phyloP scores from a whole-genome alignment of 805 yeast species.

The Zygoascus bituminiphila region DNA sequence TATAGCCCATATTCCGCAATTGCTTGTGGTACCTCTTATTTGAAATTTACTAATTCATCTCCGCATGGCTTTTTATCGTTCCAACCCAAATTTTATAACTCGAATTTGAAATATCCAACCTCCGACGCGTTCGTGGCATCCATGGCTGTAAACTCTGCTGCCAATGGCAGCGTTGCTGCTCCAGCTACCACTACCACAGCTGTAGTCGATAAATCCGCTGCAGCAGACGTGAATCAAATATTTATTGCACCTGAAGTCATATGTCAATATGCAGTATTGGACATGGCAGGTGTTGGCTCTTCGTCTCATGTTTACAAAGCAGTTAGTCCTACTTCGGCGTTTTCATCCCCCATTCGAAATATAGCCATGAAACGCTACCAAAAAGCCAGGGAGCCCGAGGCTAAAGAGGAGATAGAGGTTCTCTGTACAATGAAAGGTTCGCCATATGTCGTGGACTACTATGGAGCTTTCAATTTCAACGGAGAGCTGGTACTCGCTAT shows the following conservation, averaged over 20 bases:
- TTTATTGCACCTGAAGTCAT: background rate
- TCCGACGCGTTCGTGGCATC: background rate
- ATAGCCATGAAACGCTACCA: background rate
- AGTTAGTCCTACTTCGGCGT: background rate
- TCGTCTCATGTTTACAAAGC: background rate
- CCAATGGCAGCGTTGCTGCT: background rate
- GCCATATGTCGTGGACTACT: background rate
- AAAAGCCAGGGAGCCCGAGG: background rate
- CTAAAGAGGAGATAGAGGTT: background rate
- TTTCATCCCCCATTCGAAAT: background rate
- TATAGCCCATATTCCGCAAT: background rate
- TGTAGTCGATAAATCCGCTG: background rate
- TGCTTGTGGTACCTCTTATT: background rate
- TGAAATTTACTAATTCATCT: background rate
- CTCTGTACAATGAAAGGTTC: background rate
- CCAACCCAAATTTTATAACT: too few species aligned
- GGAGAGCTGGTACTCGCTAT: background rate
- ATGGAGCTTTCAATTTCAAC: background rate
- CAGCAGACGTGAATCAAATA: background rate
- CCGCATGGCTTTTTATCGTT: background rate
- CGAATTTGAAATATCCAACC: too few species aligned
- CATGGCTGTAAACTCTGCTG: background rate
- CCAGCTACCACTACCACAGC: too few species aligned
- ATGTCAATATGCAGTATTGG: slow-evolving; percentile 1
- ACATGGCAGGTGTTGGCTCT: background rate